A percentile compares a stretch with the other conserved stretches of the same genome.
phyloP scores from a whole-genome alignment of 2,329 filamentous ascomycete species.

The Pseudogymnoascus sp. region DNA sequence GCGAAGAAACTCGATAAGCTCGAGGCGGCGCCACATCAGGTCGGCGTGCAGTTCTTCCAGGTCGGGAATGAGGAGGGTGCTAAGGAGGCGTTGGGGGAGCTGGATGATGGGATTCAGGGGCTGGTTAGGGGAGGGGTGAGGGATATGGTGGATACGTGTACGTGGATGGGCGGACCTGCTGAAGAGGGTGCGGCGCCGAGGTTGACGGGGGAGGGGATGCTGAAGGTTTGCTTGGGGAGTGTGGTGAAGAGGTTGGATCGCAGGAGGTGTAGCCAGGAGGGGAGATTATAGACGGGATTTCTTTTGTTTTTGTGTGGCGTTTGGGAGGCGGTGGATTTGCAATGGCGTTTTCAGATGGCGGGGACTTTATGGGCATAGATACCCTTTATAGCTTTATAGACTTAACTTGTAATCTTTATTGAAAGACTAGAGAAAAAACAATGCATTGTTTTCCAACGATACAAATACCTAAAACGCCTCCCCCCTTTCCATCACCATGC shows the following conservation, averaged over 20 bases:
- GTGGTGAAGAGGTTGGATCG: slow-evolving; percentile 61
- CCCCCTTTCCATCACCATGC: neutral
- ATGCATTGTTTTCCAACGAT: neutral
- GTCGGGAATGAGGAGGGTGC: slow-evolving; percentile 68
- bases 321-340: neutral
- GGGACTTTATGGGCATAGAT: neutral
- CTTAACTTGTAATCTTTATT: neutral
- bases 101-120: slow-evolving; percentile 65
- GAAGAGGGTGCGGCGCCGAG: slow-evolving; percentile 29
- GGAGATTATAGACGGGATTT: slow-evolving; percentile 13
- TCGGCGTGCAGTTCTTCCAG: slow-evolving; percentile 95
- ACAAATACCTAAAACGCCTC: neutral
- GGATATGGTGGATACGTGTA: slow-evolving; percentile 89
- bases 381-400: neutral
- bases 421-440: neutral
- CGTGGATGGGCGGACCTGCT: slow-evolving; percentile 47
- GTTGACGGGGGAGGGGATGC: slow-evolving; percentile 60
- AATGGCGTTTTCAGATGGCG: neutral
- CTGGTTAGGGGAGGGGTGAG: slow-evolving; percentile 50
- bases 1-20: slow-evolving; percentile 63
- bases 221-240: slow-evolving; percentile 72
- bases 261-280: slow-evolving; percentile 24
- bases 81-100: slow-evolving; percentile 52
- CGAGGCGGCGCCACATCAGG: slow-evolving; percentile 67
- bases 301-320: neutral